phyloP scores from a whole-genome alignment of 2,329 filamentous ascomycete genomes.

The Acephala macrosclerotiorum region DNA sequence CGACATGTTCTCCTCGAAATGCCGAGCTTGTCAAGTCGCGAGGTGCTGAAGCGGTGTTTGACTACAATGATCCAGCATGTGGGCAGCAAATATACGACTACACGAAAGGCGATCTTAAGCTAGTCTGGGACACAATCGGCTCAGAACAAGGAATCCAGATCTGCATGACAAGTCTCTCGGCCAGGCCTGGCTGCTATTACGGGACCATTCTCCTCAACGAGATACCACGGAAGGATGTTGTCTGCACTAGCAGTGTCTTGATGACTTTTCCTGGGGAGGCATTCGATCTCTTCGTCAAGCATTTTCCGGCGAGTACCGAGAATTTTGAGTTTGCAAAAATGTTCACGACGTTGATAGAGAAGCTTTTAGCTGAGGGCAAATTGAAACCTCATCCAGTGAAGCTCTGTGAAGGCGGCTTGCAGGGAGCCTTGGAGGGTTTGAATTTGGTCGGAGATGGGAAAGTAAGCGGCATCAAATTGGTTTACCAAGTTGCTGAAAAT shows the following conservation, averaged over 20 bases:
- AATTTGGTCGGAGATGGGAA: constrained; percentile 17
- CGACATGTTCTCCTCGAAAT: constrained; percentile 47
- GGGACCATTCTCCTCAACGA: neutral
- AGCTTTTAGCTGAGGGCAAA: constrained; percentile 28
- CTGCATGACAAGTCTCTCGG: neutral
- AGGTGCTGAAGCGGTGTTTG: constrained; percentile 52
- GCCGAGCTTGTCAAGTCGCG: constrained; percentile 46
- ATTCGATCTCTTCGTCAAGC: neutral
- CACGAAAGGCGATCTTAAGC: constrained; percentile 51
- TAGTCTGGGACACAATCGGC: constrained; percentile 49
- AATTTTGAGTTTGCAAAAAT: constrained; percentile 31
- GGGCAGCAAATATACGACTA: constrained; percentile 52
- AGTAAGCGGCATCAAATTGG: constrained; percentile 29
- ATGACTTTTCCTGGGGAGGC: neutral
- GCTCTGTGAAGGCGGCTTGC: constrained; percentile 13
- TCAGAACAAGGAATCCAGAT: neutral
- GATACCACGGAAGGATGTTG: neutral
- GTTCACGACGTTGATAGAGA: constrained; percentile 26
- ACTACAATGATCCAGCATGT: constrained; percentile 51
- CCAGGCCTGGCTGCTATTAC: neutral
- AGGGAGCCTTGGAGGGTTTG: constrained; percentile 25
- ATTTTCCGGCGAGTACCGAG: constrained; percentile 20
- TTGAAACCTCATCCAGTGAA: constrained; percentile 16
- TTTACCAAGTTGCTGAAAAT: constrained; percentile 14
- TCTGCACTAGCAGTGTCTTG: constrained; percentile 42